Base-by-base conservation (phyloP, 306 rosid species). In the Gleditsia sinensis region DNA sequence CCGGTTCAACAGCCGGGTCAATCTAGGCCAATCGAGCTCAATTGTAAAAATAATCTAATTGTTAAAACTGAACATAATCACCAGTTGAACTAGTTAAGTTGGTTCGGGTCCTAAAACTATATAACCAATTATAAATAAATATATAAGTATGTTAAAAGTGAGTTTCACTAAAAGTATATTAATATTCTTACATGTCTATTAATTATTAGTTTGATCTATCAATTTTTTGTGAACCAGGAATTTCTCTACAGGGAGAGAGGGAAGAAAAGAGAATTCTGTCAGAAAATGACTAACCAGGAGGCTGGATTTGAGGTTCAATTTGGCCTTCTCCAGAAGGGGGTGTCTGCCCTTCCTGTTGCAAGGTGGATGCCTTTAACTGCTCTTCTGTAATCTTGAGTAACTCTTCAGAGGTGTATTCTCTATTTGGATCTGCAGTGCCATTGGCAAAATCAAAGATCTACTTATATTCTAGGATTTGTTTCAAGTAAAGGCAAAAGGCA, bases 351-450 rank as follows among this genome's bases (percentile, higher is more conserved):
- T 84, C 86, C 75, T 74, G 86, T 89, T 76, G 86, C 54, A 85
- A 78, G 43, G 88, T 62, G 37, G 82, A 40, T 78, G 90, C 93
- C 83, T 81, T 85, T 33, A 92, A 83, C 81, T 92, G 99, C 79
- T 88, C 96, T 77, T 92, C 95, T 25, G 98, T 92, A 61, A 92
- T 80, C 90, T 87, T 92, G 8, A 92, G 87, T 84, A 86, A 87
- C 53, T 95, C 96, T 79, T 90, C 99, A 4, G 86, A 68, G 77
- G 88, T 88, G 87, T 90, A 90, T 67, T 93, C 91, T 72, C 58
- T 82, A 34, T 39, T 78, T 57, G 85, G 77, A 71, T 83, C 78
- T 30, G 59, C 51, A 33, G 62, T 65, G 16, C 84, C 89, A 76
- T 86, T 96, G 83, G 81, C 88, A 28, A 77, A 61, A 59, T 78